A percentile compares a stretch with the other conserved stretches of the same genome.
Conservation (phyloP, 176 grass and related monocot genomes). For the Eragrostis nindensis region DNA sequence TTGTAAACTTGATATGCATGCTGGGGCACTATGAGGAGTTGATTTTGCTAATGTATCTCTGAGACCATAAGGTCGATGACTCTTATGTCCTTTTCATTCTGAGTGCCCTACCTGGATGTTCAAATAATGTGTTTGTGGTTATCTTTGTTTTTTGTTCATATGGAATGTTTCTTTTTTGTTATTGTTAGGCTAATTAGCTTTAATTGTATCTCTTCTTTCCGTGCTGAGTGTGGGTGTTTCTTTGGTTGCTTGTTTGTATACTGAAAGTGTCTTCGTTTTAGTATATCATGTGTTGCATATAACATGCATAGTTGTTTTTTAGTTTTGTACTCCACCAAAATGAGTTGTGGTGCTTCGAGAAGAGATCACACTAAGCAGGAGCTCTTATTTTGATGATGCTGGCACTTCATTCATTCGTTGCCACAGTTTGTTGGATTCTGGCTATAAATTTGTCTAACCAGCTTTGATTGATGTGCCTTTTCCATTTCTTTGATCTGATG, state of each 20-base stretch:
- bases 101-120: constrained; percentile 13
- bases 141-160: neutral
- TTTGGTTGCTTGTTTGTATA: neutral
- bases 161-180: neutral
- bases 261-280: neutral
- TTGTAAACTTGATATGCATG: neutral
- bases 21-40: constrained; percentile 35
- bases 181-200: neutral
- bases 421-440: neutral
- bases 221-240: neutral
- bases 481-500: neutral
- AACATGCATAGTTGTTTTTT: neutral
- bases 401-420: too few species aligned
- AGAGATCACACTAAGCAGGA: too few species aligned
- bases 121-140: too few species aligned
- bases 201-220: neutral
- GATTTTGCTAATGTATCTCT: constrained; percentile 49
- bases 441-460: neutral
- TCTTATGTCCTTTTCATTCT: constrained; percentile 52
- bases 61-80: constrained; percentile 31
- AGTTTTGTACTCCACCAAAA: neutral
- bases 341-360: neutral
- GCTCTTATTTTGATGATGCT: too few species aligned
- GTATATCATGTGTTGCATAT: neutral
- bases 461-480: neutral